Evolutionary conservation across 805 yeast species (phyloP), one percentile per base, ranked within the genome.

Genomic region (Priceomyces medius): DNA sequence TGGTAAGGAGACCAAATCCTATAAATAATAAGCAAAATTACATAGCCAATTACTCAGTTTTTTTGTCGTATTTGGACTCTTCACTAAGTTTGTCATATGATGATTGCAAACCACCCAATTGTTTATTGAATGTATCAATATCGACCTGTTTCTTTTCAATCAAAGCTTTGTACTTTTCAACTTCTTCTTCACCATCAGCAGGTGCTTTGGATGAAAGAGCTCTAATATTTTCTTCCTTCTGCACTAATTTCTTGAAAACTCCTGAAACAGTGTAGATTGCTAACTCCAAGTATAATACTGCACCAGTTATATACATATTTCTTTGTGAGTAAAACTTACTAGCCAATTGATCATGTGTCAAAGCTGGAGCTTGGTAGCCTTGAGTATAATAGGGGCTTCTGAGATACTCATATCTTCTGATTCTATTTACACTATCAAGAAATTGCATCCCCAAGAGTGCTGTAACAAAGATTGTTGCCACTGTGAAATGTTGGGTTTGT

Each of bases 281-380:
- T 36, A 80, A 48, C 43, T 64, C 68, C 51, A 79, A 70, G 58
- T 77, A 81, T 44, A 81, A 58, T 3, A 80, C 81, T 7, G 82
- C 83, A 7, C 86, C 87, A 12, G 80, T 73, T 41, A 81, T 69
- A 55, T 81, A 81, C 31, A 79, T 65, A 49, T 81, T 81, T 55
- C 87, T 68, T 57, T 81, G 86, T 29, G 81, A 71, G 50, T 79
- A 81, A 43, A 82, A 80, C 45, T 80, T 76, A 35, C 77, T 65
- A 4, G 84, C 85, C 48, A 79, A 59, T 45, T 70, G 75, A 17
- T 81, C 84, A 28, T 68, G 60, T 31, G 73, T 66, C 35, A 74
- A 63, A 24, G 62, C 44, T 21, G 35, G 39, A 2, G 47, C 21
- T 20, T 21, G 31, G 29, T 39, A 42, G 41, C 27, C 41, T 18